Base-by-base conservation (phyloP, 2,329 filamentous ascomycete genomes). In the Parastagonospora avenae region DNA sequence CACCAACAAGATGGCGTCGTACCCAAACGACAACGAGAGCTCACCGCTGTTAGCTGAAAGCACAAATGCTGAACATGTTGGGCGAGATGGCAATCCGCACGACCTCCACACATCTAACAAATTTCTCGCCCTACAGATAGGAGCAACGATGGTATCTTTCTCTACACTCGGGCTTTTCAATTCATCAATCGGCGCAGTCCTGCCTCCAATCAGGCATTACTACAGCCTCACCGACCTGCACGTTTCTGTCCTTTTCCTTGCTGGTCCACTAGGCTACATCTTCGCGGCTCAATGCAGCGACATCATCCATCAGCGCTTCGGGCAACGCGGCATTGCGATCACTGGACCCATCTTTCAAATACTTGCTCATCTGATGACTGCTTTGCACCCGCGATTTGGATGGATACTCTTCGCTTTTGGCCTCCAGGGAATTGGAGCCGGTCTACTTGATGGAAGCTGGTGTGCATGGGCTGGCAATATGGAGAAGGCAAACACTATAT, bases 91-190 rank as follows among this genome's bases (percentile, higher is more conserved):
- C 19, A 3, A 24, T 5, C 19, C 19, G 5, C 19, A 24, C 19
- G 19, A 24, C 5, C 19, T 24, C 19, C 3, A 24, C 5, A 24
- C 19, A 5, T 32, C 30, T 32, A 11, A 32, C 30, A 32, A 32
- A 32, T 2, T 8, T n/a, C n/a, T 27, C 7, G 9, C 42, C 1
- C 42, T 74, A 55, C 78, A 80, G 8, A 73, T 84, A 1, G 70
- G 75, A 2, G 77, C 84, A 0, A 79, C 81, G 0, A 86, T 85
- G 67, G 85, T 78, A 74, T 80, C 78, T 6, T 83, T 87, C 52
- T 62, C 83, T 4, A 78, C 83, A 1, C 80, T 84, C 66, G 85
- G 85, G 0, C 62, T 63, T 6, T 64, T 65, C 55, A 62, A 46
- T 28, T 64, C 59, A 16, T 55, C 58, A 8, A 52, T 63, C 6